Conservation (phyloP, 164 flowering plant species). For the Vitis amurensis region DNA sequence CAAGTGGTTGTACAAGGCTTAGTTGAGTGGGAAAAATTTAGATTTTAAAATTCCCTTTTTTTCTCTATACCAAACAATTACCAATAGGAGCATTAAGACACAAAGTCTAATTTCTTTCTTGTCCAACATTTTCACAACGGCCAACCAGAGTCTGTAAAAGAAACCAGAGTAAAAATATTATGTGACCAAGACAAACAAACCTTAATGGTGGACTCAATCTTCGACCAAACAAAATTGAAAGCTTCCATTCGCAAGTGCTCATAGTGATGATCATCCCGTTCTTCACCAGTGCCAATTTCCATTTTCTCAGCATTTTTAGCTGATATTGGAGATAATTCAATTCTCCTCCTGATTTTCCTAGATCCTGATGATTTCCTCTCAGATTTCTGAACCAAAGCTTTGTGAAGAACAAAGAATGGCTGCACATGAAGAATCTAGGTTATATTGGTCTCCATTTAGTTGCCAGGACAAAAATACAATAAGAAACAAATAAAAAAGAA, state of each 20-base stretch:
- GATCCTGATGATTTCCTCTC: constrained; percentile 20
- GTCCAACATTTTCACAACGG: not conserved
- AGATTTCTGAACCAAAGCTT: constrained; percentile 40
- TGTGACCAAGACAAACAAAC: constrained; percentile 19
- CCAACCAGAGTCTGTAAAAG: not conserved
- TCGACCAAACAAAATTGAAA: constrained; percentile 65
- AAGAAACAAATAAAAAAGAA: too few relatives aligned
- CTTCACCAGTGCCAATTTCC: constrained; percentile 12
- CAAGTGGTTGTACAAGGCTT: not conserved
- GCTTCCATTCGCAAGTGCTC: constrained; percentile 46
- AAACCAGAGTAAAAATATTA: not conserved
- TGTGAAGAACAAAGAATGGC: constrained; percentile 87
- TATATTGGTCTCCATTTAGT: too few relatives aligned
- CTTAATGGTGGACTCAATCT: constrained; percentile 58
- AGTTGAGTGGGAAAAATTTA: not conserved
- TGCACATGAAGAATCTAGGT: constrained; percentile 14
- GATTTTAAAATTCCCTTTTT: not conserved
- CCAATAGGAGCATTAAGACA: not conserved
- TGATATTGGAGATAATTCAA: constrained; percentile 40
- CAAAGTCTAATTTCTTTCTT: not conserved
- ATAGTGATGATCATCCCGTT: constrained; percentile 13
- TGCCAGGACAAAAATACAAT: too few relatives aligned
- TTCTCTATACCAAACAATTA: not conserved
- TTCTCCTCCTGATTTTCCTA: constrained; percentile 47
- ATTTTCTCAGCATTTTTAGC: constrained; percentile 16